These are phyloP conservation scores for Symbiodinium pilosum DNA, from an alignment of 73 alveolate species.

Conservation along the genomic window DNA sequence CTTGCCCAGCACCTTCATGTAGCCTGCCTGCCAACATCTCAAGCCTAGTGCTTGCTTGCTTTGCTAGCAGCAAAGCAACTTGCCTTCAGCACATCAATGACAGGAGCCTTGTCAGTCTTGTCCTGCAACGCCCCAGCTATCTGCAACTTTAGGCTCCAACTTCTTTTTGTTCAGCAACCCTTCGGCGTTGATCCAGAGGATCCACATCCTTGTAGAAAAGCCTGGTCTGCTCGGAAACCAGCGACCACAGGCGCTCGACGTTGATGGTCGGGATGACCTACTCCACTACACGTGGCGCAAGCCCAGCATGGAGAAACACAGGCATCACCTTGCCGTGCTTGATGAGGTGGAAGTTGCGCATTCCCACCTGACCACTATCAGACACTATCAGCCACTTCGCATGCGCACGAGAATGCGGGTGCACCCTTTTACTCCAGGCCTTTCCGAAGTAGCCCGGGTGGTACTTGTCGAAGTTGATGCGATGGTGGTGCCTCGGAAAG, in stretches of 20 bases:
- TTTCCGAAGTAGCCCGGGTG: slow-evolving; percentile 99
- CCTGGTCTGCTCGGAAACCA: slow-evolving; percentile 98
- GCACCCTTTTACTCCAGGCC: slow-evolving; percentile 19
- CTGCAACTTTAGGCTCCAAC: background rate
- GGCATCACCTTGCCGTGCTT: slow-evolving; percentile 98
- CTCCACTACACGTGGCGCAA: no score
- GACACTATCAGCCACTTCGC: slow-evolving; percentile 1
- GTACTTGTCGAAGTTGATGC: slow-evolving; percentile 98
- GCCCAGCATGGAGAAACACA: background rate
- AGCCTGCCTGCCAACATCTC: background rate
- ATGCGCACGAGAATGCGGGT: background rate
- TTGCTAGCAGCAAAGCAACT: slow-evolving; percentile 22
- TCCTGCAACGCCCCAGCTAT: background rate
- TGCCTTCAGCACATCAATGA: slow-evolving; percentile 73
- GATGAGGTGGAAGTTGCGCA: slow-evolving; percentile 99
- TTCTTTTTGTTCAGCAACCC: background rate
- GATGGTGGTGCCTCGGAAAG: slow-evolving; percentile 97
- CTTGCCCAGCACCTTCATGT: slow-evolving; percentile 72
- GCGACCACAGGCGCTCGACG: slow-evolving; percentile 96
- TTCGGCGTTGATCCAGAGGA: background rate
- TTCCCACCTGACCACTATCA: slow-evolving; percentile 97
- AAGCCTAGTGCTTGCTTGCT: no score
- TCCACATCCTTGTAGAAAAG: slow-evolving; percentile 95
- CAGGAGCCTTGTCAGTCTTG: slow-evolving; percentile 83
- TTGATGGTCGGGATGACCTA: slow-evolving; percentile 80